These are phyloP conservation scores for Podila minutissima DNA, from an alignment of 192 early-diverging fungal species.

Conservation along the genomic window DNA sequence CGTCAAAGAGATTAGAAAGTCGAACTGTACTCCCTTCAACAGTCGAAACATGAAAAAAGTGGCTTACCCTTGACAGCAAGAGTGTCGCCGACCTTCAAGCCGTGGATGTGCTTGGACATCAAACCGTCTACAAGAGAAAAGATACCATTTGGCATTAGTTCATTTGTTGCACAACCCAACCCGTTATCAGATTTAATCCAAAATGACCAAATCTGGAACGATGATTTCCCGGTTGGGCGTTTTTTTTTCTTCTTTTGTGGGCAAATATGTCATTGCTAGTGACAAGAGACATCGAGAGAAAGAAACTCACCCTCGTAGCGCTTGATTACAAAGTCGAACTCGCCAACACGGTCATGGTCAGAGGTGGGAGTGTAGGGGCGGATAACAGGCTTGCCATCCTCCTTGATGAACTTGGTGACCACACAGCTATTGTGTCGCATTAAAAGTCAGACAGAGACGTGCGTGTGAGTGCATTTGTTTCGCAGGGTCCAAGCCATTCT, in stretches of 20 bases:
- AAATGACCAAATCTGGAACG: background rate
- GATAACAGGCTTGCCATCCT: slow-evolving; percentile 73
- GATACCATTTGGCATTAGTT: background rate
- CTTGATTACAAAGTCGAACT: slow-evolving; percentile 81
- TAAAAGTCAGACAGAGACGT: slow-evolving; percentile 34
- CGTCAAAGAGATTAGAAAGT: background rate
- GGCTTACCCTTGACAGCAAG: slow-evolving; percentile 71
- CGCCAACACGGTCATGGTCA: slow-evolving; percentile 56
- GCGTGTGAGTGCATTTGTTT: slow-evolving; percentile 71
- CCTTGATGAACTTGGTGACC: slow-evolving; percentile 76
- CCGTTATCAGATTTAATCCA: no score
- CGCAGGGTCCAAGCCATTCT: slow-evolving; percentile 48
- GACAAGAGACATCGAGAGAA: background rate
- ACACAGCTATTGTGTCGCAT: slow-evolving; percentile 59
- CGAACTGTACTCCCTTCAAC: background rate
- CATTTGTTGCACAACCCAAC: no score
- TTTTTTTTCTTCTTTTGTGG: background rate
- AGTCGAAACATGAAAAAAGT: background rate
- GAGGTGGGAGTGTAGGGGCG: slow-evolving; percentile 84
- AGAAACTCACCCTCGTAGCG: slow-evolving; percentile 56
- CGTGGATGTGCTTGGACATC: slow-evolving; percentile 67
- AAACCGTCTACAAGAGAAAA: slow-evolving; percentile 50
- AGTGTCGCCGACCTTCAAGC: slow-evolving; percentile 74
- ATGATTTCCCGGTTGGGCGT: background rate
- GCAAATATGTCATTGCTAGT: background rate